These are phyloP conservation scores for Microbotryum silenes-acaulis DNA, from an alignment of 1,284 basidiomycete genomes.

Conservation along the genomic window DNA sequence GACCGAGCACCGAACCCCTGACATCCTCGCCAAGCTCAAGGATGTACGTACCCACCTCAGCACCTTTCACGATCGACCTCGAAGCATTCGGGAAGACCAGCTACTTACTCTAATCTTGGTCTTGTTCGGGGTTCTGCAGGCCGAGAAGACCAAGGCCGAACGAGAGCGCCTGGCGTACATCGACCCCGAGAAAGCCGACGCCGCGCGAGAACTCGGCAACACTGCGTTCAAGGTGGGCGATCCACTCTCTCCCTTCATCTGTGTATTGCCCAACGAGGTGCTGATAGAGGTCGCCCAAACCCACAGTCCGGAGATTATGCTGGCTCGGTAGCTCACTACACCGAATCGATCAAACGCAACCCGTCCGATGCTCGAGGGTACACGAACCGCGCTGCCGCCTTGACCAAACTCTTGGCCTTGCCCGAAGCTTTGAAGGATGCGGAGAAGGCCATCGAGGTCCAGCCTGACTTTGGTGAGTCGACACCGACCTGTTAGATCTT, in stretches of 20 bases:
- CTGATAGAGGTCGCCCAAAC: background rate
- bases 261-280: background rate
- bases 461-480: conserved; percentile 65
- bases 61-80: background rate
- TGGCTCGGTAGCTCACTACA: conserved; percentile 84
- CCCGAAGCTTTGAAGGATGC: conserved; percentile 96
- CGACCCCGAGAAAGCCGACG: conserved; percentile 73
- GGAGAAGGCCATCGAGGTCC: conserved; percentile 85
- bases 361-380: conserved; percentile 85
- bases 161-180: conserved; percentile 76
- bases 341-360: conserved; percentile 93
- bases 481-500: background rate
- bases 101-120: no score
- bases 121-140: conserved; percentile 32
- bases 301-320: conserved; percentile 67
- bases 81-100: conserved; percentile 25
- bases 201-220: conserved; percentile 88
- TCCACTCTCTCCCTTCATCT: background rate
- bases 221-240: conserved; percentile 64
- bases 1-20: conserved; percentile 92
- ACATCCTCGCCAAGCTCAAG: conserved; percentile 83
- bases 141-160: conserved; percentile 72
- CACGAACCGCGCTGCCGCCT: conserved; percentile 94
- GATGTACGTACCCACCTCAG: conserved; percentile 41
- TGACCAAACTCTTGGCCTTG: conserved; percentile 87